Evolutionary conservation across 2,329 filamentous ascomycete genomes (phyloP).

Genomic region (Corniculantispora saksenae): DNA sequence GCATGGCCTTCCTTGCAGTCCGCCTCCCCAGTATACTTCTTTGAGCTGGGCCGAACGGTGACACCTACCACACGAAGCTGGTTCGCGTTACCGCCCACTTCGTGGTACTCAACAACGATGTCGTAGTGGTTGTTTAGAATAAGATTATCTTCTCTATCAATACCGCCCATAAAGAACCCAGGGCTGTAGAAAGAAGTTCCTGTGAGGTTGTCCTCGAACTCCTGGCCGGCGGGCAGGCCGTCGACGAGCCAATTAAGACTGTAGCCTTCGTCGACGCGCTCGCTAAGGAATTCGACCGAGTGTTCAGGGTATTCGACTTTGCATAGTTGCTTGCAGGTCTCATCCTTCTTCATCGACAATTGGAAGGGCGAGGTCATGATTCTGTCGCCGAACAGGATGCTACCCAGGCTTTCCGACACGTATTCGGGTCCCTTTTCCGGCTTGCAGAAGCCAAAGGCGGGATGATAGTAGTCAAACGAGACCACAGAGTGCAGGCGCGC

Average conservation of each 20-base stretch:
- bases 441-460: constrained; percentile 82
- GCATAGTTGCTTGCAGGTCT: constrained; percentile 83
- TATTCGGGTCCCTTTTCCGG: constrained; percentile 75
- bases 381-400: constrained; percentile 94
- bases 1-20: constrained; percentile 63
- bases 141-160: constrained; percentile 56
- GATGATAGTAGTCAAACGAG: constrained; percentile 94
- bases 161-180: constrained; percentile 76
- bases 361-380: constrained; percentile 97
- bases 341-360: constrained; percentile 81
- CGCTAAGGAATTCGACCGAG: constrained; percentile 77
- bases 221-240: constrained; percentile 85
- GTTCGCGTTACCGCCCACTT: constrained; percentile 64
- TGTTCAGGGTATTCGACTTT: constrained; percentile 60
- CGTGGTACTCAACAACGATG: constrained; percentile 89
- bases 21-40: constrained; percentile 55
- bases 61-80: constrained; percentile 90
- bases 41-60: constrained; percentile 79
- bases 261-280: constrained; percentile 80
- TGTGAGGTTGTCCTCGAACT: constrained; percentile 74
- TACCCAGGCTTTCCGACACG: constrained; percentile 81
- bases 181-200: constrained; percentile 84
- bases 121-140: constrained; percentile 93
- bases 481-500: constrained; percentile 87
- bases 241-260: constrained; percentile 96